A percentile compares a stretch with the other conserved stretches of the same genome.
These are phyloP conservation scores for Diospyros lotus DNA, from an alignment of 148 eudicot species.

Conservation along the genomic window DNA sequence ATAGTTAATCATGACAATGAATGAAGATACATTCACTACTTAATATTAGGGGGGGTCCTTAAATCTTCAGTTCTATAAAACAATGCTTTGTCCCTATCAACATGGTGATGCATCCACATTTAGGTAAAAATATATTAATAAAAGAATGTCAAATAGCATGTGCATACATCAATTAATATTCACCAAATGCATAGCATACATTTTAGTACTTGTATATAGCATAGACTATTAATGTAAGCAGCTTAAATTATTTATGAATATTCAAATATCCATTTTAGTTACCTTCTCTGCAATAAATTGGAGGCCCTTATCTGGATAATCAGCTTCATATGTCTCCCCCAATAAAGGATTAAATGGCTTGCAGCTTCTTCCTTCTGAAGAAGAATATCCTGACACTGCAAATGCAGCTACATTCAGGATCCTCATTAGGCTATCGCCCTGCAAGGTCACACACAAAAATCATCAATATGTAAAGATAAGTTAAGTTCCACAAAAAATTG, in stretches of 20 bases:
- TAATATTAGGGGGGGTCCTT: too few relatives aligned
- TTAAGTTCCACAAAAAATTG: background rate
- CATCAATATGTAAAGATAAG: background rate
- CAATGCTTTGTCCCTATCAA: too few relatives aligned
- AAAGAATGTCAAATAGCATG: too few relatives aligned
- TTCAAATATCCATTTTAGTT: background rate
- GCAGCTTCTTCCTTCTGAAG: constrained; percentile 35
- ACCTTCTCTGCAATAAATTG: constrained; percentile 34
- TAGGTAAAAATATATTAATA: too few relatives aligned
- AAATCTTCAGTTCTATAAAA: too few relatives aligned
- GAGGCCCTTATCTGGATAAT: constrained; percentile 36
- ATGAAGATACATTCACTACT: too few relatives aligned
- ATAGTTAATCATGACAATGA: too few relatives aligned
- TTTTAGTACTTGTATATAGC: too few relatives aligned
- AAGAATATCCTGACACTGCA: constrained; percentile 45
- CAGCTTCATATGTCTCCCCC: constrained; percentile 46
- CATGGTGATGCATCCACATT: too few relatives aligned
- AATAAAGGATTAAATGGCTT: constrained; percentile 42
- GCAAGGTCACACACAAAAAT: constrained; percentile 4
- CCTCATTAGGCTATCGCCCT: constrained; percentile 41
- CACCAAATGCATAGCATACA: too few relatives aligned
- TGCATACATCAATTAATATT: too few relatives aligned
- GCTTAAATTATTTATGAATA: background rate
- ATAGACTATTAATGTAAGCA: too few relatives aligned
- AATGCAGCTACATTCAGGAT: constrained; percentile 41